Conservation (phyloP, 2,329 filamentous ascomycete genomes). For the Cytospora chrysosperma region DNA sequence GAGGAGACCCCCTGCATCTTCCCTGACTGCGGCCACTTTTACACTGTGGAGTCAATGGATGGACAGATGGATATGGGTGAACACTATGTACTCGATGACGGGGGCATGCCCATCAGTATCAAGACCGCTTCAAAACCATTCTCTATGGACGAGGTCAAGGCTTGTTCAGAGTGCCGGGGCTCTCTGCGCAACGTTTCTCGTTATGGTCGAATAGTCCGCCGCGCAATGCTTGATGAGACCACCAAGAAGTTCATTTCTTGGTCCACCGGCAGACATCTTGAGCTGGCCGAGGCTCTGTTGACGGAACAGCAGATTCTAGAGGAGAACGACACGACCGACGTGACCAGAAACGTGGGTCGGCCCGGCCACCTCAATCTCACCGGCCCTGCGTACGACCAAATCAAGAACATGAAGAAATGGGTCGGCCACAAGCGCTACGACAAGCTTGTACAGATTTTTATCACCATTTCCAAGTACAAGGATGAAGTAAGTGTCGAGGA, state of each 20-base stretch:
- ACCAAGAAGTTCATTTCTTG: constrained; percentile 64
- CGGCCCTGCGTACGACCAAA: background rate
- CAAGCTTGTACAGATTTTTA: constrained; percentile 23
- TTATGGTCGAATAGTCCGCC: constrained; percentile 62
- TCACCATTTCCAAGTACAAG: constrained; percentile 27
- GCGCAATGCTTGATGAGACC: constrained; percentile 59
- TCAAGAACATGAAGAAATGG: constrained; percentile 5
- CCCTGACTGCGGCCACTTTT: constrained; percentile 61
- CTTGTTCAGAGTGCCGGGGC: constrained; percentile 60
- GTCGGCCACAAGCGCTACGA: constrained; percentile 22
- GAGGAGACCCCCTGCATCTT: constrained; percentile 62
- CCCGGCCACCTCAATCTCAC: background rate
- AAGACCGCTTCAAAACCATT: constrained; percentile 45
- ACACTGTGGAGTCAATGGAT: constrained; percentile 61
- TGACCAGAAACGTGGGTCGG: background rate
- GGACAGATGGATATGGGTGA: constrained; percentile 54
- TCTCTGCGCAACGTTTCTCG: constrained; percentile 56
- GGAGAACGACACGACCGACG: background rate
- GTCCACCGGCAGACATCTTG: constrained; percentile 39
- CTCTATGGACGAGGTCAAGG: constrained; percentile 47
- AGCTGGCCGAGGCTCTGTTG: constrained; percentile 38
- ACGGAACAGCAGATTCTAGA: constrained; percentile 31
- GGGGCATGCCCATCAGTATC: constrained; percentile 36
- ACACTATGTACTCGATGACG: constrained; percentile 45
- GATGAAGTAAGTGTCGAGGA: constrained; percentile 39